These are phyloP conservation scores for Bryoerythrophyllum caledonicum DNA, from an alignment of 225 moss, liverwort and hornwort species.

Conservation along the genomic window DNA sequence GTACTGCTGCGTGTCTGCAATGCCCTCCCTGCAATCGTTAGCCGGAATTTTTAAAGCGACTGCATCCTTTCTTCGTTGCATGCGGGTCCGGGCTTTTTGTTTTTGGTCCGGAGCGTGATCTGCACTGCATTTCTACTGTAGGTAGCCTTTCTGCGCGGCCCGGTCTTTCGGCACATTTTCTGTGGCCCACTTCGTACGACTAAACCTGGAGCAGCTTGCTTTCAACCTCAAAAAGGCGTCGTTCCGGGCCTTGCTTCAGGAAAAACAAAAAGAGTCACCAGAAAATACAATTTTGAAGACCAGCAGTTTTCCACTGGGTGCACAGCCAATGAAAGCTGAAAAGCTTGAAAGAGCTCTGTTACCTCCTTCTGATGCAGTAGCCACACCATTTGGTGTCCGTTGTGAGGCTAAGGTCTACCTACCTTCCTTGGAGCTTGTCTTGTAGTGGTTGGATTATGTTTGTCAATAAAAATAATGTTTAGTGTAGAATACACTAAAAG, in stretches of 20 bases:
- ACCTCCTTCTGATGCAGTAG: neutral
- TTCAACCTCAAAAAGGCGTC: neutral
- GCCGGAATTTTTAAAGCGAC: neutral
- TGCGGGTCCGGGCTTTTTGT: neutral
- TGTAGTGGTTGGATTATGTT: no score
- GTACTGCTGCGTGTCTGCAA: neutral
- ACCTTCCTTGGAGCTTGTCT: no score
- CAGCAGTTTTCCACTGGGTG: neutral
- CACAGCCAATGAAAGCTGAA: neutral
- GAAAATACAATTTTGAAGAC: neutral
- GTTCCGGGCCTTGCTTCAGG: neutral
- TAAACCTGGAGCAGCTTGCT: no score
- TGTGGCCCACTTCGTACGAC: neutral
- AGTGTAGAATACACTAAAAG: no score
- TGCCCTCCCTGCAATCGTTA: neutral
- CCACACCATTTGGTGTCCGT: neutral
- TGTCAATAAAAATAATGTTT: no score
- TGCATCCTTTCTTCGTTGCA: neutral
- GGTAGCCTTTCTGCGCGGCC: neutral
- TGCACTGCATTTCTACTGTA: neutral
- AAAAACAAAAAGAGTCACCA: neutral
- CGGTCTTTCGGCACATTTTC: neutral
- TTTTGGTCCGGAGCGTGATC: conserved; percentile 9
- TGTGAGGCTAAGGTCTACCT: no score
- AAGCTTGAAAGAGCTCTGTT: neutral